phyloP scores from a whole-genome alignment of 1,284 basidiomycete genomes.

The Gymnopus androsaceus region DNA sequence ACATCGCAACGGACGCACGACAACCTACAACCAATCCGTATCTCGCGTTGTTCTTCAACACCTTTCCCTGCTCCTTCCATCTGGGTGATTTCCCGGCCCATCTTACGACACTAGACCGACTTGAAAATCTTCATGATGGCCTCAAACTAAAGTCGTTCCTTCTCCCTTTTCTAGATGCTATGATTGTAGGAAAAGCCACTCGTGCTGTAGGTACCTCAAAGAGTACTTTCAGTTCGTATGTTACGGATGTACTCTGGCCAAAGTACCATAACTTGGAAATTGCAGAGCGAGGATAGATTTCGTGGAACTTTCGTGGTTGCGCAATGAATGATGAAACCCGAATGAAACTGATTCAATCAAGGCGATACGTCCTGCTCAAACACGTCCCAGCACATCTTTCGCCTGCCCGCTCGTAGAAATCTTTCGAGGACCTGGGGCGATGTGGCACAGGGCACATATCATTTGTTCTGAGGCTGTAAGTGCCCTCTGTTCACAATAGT shows the following conservation, averaged over 20 bases:
- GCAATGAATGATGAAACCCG: too few relatives aligned
- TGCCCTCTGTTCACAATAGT: not conserved
- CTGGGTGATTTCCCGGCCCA: conserved; percentile 55
- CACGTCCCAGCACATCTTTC: too few relatives aligned
- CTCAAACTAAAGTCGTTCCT: conserved; percentile 52
- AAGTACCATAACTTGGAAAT: conserved; percentile 55
- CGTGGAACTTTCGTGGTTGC: too few relatives aligned
- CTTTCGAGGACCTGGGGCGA: too few relatives aligned
- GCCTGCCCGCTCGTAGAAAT: too few relatives aligned
- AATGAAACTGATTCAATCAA: too few relatives aligned
- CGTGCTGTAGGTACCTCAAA: conserved; percentile 65
- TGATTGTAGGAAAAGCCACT: conserved; percentile 60
- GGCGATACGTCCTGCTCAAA: too few relatives aligned
- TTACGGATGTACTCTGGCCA: conserved; percentile 67
- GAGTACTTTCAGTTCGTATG: conserved; percentile 75
- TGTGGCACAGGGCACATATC: too few relatives aligned
- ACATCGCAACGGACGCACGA: conserved; percentile 68
- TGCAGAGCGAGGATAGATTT: conserved; percentile 23
- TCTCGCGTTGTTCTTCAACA: conserved; percentile 49
- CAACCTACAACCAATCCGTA: conserved; percentile 46
- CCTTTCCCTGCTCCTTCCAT: conserved; percentile 74
- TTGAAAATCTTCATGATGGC: conserved; percentile 56
- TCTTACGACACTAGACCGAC: conserved; percentile 37
- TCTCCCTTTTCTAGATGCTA: conserved; percentile 68
- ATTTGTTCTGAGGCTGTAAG: too few relatives aligned